These are phyloP conservation scores for Zygoascus hellenicus DNA, from an alignment of 1,139 yeast genomes.

Conservation along the genomic window DNA sequence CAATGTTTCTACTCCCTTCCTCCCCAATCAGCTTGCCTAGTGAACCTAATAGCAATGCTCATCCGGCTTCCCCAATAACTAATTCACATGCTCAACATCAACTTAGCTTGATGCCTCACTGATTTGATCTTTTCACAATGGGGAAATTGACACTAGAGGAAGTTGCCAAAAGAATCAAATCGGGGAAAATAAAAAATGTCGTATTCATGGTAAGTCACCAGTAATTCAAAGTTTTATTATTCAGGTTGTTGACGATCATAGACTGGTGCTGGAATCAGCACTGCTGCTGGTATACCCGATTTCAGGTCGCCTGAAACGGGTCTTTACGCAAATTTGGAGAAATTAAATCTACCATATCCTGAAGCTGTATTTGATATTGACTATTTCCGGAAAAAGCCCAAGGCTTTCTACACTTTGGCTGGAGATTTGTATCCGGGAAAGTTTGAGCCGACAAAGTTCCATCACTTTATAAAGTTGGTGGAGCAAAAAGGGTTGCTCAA, in stretches of 20 bases:
- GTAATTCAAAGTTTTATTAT: background rate
- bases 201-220: constrained; percentile 31
- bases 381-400: constrained; percentile 66
- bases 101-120: background rate
- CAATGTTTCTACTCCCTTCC: too few species aligned
- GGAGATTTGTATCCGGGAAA: constrained; percentile 84
- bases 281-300: constrained; percentile 92
- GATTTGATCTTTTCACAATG: background rate
- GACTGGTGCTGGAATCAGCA: constrained; percentile 92
- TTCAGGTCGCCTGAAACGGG: constrained; percentile 92
- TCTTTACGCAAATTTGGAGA: constrained; percentile 70
- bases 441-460: constrained; percentile 77
- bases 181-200: constrained; percentile 28
- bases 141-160: constrained; percentile 19
- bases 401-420: constrained; percentile 80
- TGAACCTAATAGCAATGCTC: too few species aligned
- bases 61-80: too few species aligned
- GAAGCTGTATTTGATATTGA: constrained; percentile 94
- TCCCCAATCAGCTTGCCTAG: too few species aligned
- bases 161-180: constrained; percentile 26
- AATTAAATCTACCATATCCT: constrained; percentile 75
- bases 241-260: constrained; percentile 33
- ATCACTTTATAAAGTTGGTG: constrained; percentile 58
- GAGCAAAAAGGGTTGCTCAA: constrained; percentile 57
- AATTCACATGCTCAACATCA: too few species aligned